Conservation (phyloP, 2,329 filamentous ascomycete genomes). For the Talaromyces sp. region DNA sequence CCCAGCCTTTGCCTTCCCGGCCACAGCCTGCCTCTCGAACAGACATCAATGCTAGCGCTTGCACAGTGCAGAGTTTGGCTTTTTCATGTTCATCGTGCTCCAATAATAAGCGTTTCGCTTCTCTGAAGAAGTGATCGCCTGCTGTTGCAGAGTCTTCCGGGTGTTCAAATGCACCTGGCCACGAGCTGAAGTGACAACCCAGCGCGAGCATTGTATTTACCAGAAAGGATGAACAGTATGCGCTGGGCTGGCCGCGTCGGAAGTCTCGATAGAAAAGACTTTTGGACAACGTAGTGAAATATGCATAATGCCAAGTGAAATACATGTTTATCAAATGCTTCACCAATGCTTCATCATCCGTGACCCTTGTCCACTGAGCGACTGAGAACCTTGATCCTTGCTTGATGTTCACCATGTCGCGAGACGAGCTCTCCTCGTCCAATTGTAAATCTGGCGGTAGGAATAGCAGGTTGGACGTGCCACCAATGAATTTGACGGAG, state of each 20-base stretch:
- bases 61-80: constrained; percentile 80
- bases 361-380: constrained; percentile 83
- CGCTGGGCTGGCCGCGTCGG: constrained; percentile 60
- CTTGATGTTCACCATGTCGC: constrained; percentile 36
- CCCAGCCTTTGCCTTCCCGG: constrained; percentile 92
- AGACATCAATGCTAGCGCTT: constrained; percentile 91
- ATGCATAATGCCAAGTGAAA: constrained; percentile 96
- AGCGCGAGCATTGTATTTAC: constrained; percentile 92
- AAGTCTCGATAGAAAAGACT: constrained; percentile 84
- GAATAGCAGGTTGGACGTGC: constrained; percentile 89
- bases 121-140: constrained; percentile 91
- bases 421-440: constrained; percentile 28
- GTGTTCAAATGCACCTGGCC: constrained; percentile 64
- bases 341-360: constrained; percentile 70
- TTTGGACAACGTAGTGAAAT: constrained; percentile 87
- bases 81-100: constrained; percentile 92
- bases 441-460: constrained; percentile 47
- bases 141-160: constrained; percentile 75
- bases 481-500: constrained; percentile 83
- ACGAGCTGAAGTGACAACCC: constrained; percentile 86
- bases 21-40: constrained; percentile 93
- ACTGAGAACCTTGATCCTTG: constrained; percentile 61
- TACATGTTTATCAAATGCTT: constrained; percentile 94
- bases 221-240: constrained; percentile 81
- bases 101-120: constrained; percentile 82